Evolutionary conservation across 2,329 filamentous ascomycete species (phyloP).

Genomic region (Sporothrix luriei): DNA sequence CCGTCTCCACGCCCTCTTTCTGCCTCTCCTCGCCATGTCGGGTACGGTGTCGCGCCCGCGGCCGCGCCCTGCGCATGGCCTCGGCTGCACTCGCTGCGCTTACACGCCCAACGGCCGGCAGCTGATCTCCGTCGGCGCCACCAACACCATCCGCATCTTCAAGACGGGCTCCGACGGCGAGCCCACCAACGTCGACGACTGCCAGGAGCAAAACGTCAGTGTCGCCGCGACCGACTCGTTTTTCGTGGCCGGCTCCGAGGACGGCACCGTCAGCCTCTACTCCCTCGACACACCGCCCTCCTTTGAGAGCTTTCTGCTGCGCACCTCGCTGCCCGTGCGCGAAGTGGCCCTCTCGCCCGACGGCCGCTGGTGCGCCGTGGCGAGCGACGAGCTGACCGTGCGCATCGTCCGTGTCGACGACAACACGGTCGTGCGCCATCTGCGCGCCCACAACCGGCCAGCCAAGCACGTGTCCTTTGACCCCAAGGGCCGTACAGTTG

Average conservation of each 20-base stretch:
- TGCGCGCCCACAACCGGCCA: conserved; percentile 82
- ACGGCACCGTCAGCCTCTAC: conserved; percentile 94
- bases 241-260: conserved; percentile 88
- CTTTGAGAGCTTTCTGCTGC: conserved; percentile 80
- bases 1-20: not conserved
- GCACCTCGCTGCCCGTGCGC: conserved; percentile 82
- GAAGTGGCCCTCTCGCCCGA: conserved; percentile 83
- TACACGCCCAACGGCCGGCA: conserved; percentile 88
- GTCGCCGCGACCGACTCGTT: conserved; percentile 76
- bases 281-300: conserved; percentile 70
- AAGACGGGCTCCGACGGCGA: conserved; percentile 90
- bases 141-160: conserved; percentile 92
- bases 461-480: conserved; percentile 93
- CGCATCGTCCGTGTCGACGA: conserved; percentile 85
- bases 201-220: conserved; percentile 79
- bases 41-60: conserved; percentile 54
- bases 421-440: conserved; percentile 71
- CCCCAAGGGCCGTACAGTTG: conserved; percentile 70
- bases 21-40: conserved; percentile 15
- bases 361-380: conserved; percentile 84
- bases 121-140: conserved; percentile 87
- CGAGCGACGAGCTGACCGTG: conserved; percentile 92
- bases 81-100: conserved; percentile 80
- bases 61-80: conserved; percentile 73
- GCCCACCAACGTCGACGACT: conserved; percentile 88